A percentile compares a stretch with the other conserved stretches of the same genome.
Conservation (phyloP, 2,329 filamentous ascomycete genomes). For the Colletotrichum musae region DNA sequence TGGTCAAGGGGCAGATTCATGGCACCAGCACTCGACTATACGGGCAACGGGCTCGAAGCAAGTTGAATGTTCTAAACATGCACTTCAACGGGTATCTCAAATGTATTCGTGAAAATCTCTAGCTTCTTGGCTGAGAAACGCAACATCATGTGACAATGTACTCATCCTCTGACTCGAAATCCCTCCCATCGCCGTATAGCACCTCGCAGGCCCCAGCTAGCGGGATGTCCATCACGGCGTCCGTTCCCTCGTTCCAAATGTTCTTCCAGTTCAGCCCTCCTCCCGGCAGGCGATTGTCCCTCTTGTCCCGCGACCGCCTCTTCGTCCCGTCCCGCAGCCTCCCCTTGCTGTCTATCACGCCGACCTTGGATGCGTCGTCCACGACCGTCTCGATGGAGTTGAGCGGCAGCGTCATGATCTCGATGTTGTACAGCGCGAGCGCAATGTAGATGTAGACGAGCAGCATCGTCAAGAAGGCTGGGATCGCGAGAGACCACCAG, state of each 20-base stretch:
- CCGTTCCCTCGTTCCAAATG: conserved; percentile 93
- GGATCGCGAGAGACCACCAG: conserved; percentile 97
- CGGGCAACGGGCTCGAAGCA: too few relatives aligned
- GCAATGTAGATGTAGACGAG: conserved; percentile 96
- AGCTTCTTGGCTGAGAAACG: neutral
- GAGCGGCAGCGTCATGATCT: conserved; percentile 87
- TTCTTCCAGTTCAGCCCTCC: conserved; percentile 78
- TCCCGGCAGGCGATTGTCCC: conserved; percentile 54
- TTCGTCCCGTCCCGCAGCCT: conserved; percentile 55
- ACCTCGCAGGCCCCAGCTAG: conserved; percentile 96
- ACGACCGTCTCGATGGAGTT: conserved; percentile 89
- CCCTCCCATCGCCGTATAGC: conserved; percentile 78
- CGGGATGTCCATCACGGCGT: conserved; percentile 97
- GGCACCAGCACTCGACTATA: too few relatives aligned
- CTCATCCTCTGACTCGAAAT: conserved; percentile 44
- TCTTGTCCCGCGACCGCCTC: conserved; percentile 50
- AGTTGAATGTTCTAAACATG: too few relatives aligned
- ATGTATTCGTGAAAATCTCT: neutral
- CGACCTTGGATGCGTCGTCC: conserved; percentile 89
- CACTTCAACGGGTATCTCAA: neutral
- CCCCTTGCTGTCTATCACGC: conserved; percentile 82
- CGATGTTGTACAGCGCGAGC: conserved; percentile 90
- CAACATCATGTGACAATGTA: conserved; percentile 33
- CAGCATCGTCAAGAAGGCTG: conserved; percentile 89
- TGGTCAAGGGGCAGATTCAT: too few relatives aligned